A percentile compares a stretch with the other conserved stretches of the same genome.
Evolutionary conservation across 768 basidiomycete genomes (phyloP).

Genomic region (Panaeolus cyanescens): DNA sequence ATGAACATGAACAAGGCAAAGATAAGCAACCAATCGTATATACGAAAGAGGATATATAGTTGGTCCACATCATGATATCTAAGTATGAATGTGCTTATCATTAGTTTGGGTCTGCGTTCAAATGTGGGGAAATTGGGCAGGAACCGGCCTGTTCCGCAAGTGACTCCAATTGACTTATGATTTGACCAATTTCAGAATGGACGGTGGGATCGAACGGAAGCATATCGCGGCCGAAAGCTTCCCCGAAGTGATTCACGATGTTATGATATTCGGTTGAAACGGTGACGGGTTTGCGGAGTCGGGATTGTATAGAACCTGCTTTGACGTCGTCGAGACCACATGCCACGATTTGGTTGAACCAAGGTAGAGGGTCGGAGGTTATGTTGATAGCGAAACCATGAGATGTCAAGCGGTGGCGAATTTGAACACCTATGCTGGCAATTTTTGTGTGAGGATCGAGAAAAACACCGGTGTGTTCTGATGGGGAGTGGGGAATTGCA

Average conservation of each 20-base stretch:
- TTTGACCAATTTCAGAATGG: constrained; percentile 49
- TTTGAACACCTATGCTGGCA: constrained; percentile 95
- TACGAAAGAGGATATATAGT: no score
- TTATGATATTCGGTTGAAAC: constrained; percentile 55
- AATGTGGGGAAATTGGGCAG: constrained; percentile 36
- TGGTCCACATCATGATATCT: no score
- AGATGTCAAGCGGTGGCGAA: constrained; percentile 90
- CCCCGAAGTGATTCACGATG: constrained; percentile 50
- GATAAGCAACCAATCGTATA: background rate
- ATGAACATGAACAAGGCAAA: background rate
- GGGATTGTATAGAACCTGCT: constrained; percentile 67
- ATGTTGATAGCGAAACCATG: constrained; percentile 96
- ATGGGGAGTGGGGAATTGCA: constrained; percentile 55
- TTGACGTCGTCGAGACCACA: constrained; percentile 87
- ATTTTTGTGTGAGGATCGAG: constrained; percentile 80
- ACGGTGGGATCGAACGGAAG: constrained; percentile 39
- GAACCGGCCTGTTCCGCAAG: constrained; percentile 41
- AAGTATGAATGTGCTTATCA: background rate
- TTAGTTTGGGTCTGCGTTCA: background rate
- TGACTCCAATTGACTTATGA: constrained; percentile 48
- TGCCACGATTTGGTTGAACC: constrained; percentile 90
- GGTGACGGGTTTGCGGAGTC: constrained; percentile 35
- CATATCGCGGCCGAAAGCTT: constrained; percentile 50
- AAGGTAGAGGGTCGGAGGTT: constrained; percentile 73
- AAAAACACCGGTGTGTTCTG: constrained; percentile 92